phyloP scores from a whole-genome alignment of 495 filamentous ascomycete species.

The Polyplosphaeria fusca region DNA sequence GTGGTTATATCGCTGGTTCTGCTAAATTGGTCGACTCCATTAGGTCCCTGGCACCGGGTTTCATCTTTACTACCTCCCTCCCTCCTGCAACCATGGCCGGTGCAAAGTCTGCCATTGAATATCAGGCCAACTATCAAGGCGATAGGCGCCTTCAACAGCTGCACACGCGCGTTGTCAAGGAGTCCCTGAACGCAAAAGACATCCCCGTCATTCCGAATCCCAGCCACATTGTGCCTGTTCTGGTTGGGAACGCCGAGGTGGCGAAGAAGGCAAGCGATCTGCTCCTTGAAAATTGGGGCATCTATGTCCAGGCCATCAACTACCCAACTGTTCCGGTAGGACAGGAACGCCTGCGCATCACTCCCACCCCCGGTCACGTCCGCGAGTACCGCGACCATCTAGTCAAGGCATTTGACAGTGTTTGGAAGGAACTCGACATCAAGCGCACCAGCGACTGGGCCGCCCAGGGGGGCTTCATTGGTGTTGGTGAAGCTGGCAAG shows the following conservation, averaged over 20 bases:
- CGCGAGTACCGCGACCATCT: constrained; percentile 79
- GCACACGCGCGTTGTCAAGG: constrained; percentile 90
- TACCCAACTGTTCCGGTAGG: constrained; percentile 96
- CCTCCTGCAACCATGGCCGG: constrained; percentile 97
- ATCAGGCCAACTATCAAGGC: constrained; percentile 74
- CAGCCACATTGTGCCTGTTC: constrained; percentile 88
- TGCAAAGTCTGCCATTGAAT: constrained; percentile 85
- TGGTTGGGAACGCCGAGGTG: constrained; percentile 92
- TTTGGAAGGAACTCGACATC: constrained; percentile 83
- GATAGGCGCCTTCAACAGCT: constrained; percentile 90
- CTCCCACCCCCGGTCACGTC: constrained; percentile 88
- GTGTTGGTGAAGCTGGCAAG: constrained; percentile 70
- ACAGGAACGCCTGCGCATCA: constrained; percentile 91
- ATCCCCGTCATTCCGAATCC: constrained; percentile 99
- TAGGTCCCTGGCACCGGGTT: constrained; percentile 90
- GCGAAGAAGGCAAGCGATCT: constrained; percentile 87
- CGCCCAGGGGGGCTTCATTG: constrained; percentile 86
- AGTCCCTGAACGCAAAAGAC: constrained; percentile 66
- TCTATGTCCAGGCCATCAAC: constrained; percentile 98
- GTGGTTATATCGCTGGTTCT: constrained; percentile 93
- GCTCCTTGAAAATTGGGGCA: constrained; percentile 78
- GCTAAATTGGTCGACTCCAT: constrained; percentile 90
- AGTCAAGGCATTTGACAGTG: constrained; percentile 76
- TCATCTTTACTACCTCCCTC: constrained; percentile 97
- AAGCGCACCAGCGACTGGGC: constrained; percentile 91